phyloP scores from a whole-genome alignment of 768 basidiomycete genomes.

The Mycena pura region DNA sequence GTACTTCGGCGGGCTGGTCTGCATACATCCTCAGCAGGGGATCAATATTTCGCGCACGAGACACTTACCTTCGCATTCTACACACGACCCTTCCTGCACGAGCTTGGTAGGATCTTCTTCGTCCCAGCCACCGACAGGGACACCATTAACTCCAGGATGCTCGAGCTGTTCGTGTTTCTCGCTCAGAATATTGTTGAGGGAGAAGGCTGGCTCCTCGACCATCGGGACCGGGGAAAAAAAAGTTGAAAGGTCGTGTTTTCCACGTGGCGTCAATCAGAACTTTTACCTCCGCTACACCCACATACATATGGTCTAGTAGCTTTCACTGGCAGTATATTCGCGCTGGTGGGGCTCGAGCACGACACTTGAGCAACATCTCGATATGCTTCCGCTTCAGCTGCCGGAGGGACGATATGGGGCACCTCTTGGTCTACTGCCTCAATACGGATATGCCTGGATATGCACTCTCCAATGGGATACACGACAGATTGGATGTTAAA shows the following conservation, averaged over 20 bases:
- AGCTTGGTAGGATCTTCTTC: conserved; percentile 61
- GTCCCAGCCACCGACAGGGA: conserved; percentile 65
- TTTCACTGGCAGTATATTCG: too few species aligned
- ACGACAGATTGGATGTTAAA: too few species aligned
- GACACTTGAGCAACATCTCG: too few species aligned
- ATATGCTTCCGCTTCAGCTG: too few species aligned
- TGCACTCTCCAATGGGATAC: too few species aligned
- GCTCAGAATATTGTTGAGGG: conserved; percentile 74
- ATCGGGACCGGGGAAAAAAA: conserved; percentile 1
- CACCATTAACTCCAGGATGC: conserved; percentile 52
- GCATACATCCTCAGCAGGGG: background rate
- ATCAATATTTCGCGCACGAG: background rate
- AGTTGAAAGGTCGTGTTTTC: background rate
- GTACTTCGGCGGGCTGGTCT: conserved; percentile 86
- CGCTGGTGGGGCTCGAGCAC: too few species aligned
- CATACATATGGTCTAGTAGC: too few species aligned
- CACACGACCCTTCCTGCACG: conserved; percentile 69
- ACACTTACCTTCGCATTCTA: conserved; percentile 83
- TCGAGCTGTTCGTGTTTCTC: conserved; percentile 68
- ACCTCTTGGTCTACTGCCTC: too few species aligned
- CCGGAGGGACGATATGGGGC: too few species aligned
- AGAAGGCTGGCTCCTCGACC: conserved; percentile 46
- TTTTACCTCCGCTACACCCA: too few species aligned
- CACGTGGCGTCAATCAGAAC: conserved; percentile 10
- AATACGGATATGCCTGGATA: too few species aligned